These are phyloP conservation scores for Cutaneotrichosporon dermatis DNA, from an alignment of 1,284 basidiomycete genomes.

Conservation along the genomic window DNA sequence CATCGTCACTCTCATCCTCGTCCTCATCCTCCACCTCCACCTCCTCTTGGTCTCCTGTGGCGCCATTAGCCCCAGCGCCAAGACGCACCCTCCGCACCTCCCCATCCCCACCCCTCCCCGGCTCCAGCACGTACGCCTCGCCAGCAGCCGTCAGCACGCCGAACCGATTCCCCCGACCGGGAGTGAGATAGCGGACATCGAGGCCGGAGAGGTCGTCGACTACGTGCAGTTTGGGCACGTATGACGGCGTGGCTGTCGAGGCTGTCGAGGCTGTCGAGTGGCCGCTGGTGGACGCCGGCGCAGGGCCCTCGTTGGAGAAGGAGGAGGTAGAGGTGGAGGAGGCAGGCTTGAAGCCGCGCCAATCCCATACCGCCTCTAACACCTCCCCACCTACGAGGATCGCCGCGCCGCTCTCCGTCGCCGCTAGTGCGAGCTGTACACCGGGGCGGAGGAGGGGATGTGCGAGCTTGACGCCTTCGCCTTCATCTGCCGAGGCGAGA, in stretches of 20 bases:
- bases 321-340: too few relatives aligned
- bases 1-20: not conserved
- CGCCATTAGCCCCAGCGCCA: not conserved
- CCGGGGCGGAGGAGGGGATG: not conserved
- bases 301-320: too few relatives aligned
- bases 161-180: not conserved
- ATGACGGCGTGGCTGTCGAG: too few relatives aligned
- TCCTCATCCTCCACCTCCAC: not conserved
- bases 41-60: not conserved
- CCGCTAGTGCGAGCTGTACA: not conserved
- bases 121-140: constrained; percentile 2
- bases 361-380: not conserved
- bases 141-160: not conserved
- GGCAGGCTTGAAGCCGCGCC: not conserved
- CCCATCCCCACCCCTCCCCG: not conserved
- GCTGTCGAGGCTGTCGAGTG: too few relatives aligned
- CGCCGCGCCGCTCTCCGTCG: not conserved
- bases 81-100: not conserved
- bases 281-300: too few relatives aligned
- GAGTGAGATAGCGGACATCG: not conserved
- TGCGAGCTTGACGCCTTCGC: not conserved
- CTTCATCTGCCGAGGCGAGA: not conserved
- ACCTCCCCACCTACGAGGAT: not conserved
- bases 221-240: not conserved
- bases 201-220: not conserved